Base-by-base conservation (phyloP, 345 rosid species). In the Hibiscus tridactylites region DNA sequence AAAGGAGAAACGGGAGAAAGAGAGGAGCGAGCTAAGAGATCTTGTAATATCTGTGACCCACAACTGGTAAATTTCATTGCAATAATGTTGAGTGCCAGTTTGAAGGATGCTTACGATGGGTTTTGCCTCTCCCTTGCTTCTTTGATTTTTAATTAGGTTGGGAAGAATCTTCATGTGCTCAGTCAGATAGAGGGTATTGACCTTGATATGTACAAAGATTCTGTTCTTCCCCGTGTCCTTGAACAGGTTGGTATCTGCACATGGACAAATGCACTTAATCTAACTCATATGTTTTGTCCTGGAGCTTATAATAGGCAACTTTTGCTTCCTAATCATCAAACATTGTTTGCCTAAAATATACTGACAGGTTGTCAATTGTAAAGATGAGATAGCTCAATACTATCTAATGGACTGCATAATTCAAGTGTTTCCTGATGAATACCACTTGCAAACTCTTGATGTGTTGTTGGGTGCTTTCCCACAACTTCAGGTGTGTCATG, bases 21-120 rank as follows among this genome's bases (percentile, higher is more conserved):
- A 95, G 80, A 89, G 99, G 90, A 91, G 86, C 84, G 98, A 92
- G 92, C 97, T 95, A 58, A 97, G 99, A 39, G 99, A 95, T 89
- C 99, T 95, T 89, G 99, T 95, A 95, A 92, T 80, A 68, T 78
- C 85, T 72, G 66, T 84, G 74, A 78, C 83, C 77, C 60, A 44
- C 78, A 75, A 69, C 80, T 87, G 81, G 88, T 82, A 77, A 81
- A 76, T 81, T 80, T 84, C 71, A 42, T 37, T 74, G 79, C 75
- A 74, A 78, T 74, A 78, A 71, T 74, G 66, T 79, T 83, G 68
- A 65, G 76, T 75, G 58, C 75, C 71, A 56, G 50, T 76, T 79
- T 76, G 76, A 76, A 66, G 70, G 31, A 15, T 26, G 70, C 57
- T 66, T 66, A 66, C 1, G 39, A 13, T 15, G n/a, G 57, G 57